A percentile compares a stretch with the other conserved stretches of the same genome.
phyloP scores from a whole-genome alignment of 225 moss, liverwort and hornwort species.

The Pseudisothecium myosuroides region DNA sequence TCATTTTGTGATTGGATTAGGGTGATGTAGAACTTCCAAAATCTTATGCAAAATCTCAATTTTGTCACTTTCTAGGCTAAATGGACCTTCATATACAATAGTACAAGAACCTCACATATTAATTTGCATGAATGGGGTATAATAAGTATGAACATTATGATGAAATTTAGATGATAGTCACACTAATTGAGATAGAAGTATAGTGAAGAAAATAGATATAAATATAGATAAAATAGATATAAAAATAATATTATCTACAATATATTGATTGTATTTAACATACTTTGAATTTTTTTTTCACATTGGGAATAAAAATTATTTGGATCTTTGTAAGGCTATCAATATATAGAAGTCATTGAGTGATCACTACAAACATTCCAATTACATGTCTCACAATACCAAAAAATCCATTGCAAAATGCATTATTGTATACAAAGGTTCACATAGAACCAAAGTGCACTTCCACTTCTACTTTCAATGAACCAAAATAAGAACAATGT shows the following conservation, averaged over 20 bases:
- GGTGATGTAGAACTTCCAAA: rapidly evolving
- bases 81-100: rapidly evolving
- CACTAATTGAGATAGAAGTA: background rate
- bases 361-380: background rate
- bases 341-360: background rate
- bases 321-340: rapidly evolving
- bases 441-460: background rate
- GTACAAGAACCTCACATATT: rapidly evolving
- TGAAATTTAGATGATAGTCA: no score
- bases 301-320: background rate
- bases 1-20: background rate
- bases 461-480: background rate
- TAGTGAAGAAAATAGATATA: background rate
- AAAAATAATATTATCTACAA: background rate
- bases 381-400: background rate
- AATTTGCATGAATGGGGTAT: background rate
- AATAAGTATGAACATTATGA: background rate
- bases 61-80: background rate
- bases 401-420: background rate
- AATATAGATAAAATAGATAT: background rate
- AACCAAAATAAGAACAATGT: background rate
- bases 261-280: background rate
- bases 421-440: background rate
- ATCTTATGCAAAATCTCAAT: background rate
- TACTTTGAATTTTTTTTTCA: background rate